Conservation (phyloP, 257 asterid genomes). For the Solanum bukasovii region DNA sequence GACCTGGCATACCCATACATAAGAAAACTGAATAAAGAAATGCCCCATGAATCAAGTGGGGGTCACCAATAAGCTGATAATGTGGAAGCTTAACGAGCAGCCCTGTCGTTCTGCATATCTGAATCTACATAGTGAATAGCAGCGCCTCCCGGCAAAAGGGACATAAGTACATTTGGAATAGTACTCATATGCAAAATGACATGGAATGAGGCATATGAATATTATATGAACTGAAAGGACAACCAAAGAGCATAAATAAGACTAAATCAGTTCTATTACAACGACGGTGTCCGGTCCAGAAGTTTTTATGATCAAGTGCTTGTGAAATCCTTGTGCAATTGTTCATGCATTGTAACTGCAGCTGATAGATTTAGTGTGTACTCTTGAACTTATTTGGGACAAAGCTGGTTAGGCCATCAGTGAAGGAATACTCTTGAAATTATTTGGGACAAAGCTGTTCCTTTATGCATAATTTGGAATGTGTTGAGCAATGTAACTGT, state of each 20-base stretch:
- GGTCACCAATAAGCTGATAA: not conserved
- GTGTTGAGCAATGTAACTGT: not conserved
- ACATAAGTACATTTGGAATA: not conserved
- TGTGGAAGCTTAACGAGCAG: not conserved
- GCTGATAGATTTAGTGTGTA: not conserved
- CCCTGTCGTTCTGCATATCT: not conserved
- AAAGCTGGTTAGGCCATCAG: not conserved
- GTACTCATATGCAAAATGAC: not conserved
- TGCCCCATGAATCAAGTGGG: not conserved
- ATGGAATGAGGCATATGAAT: not conserved
- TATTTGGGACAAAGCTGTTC: not conserved
- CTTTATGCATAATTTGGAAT: not conserved
- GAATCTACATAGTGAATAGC: not conserved
- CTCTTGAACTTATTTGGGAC: not conserved
- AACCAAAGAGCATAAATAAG: not conserved
- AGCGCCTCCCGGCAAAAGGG: not conserved
- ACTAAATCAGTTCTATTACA: not conserved
- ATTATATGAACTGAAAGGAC: not conserved
- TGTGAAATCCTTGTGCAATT: not conserved
- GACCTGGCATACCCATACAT: not conserved
- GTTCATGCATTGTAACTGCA: not conserved
- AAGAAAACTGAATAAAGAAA: not conserved
- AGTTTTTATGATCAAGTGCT: not conserved
- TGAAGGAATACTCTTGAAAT: not conserved
- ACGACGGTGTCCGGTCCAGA: not conserved